These are phyloP conservation scores for Fusarium sp. DNA, from an alignment of 2,329 filamentous ascomycete genomes.

Conservation along the genomic window DNA sequence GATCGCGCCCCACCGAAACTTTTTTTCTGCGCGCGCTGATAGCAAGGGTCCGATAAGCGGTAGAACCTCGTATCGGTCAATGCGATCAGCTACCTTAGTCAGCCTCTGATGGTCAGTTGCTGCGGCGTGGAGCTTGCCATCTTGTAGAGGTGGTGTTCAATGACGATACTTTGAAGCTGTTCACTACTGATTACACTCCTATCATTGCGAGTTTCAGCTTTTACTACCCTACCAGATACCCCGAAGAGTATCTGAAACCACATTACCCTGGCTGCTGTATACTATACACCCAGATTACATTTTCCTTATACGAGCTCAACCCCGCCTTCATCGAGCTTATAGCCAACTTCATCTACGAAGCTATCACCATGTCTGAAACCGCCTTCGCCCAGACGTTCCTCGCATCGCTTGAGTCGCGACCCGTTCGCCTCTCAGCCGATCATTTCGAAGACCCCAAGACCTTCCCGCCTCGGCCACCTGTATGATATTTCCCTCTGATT, in stretches of 20 bases:
- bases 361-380: slow-evolving; percentile 77
- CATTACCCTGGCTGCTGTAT: background rate
- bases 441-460: slow-evolving; percentile 87
- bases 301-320: slow-evolving; percentile 20
- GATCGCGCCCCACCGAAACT: slow-evolving; percentile 53
- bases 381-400: slow-evolving; percentile 88
- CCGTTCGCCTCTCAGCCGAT: slow-evolving; percentile 85
- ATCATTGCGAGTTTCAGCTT: background rate
- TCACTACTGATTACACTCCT: background rate
- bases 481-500: slow-evolving; percentile 54
- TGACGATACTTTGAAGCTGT: slow-evolving; percentile 31
- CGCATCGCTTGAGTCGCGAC: slow-evolving; percentile 78
- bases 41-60: slow-evolving; percentile 50
- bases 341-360: slow-evolving; percentile 11
- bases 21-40: slow-evolving; percentile 49
- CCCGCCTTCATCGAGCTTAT: slow-evolving; percentile 37
- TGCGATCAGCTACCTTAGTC: slow-evolving; percentile 32
- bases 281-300: background rate
- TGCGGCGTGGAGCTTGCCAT: slow-evolving; percentile 23
- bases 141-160: slow-evolving; percentile 25
- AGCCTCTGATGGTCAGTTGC: slow-evolving; percentile 15
- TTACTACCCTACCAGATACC: background rate
- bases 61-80: slow-evolving; percentile 47
- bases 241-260: background rate
- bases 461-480: slow-evolving; percentile 80